Conservation (phyloP, 1,284 basidiomycete species). For the Moesziomyces antarcticus region DNA sequence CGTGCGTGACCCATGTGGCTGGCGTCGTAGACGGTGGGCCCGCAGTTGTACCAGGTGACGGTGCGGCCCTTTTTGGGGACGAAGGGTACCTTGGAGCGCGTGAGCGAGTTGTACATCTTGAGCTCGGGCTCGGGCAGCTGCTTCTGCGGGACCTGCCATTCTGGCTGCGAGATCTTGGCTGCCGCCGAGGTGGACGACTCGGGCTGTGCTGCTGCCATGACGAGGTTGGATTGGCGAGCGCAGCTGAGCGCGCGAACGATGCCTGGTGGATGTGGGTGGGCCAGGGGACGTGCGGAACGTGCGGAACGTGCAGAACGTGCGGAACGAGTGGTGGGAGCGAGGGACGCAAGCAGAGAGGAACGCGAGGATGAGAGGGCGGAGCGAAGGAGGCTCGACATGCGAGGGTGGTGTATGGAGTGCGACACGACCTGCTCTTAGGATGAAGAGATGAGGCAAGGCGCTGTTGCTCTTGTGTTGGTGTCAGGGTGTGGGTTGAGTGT, state of each 20-base stretch:
- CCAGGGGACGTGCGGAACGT: not conserved
- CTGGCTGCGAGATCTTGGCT: conserved; percentile 36
- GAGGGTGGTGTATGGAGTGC: conserved; percentile 1
- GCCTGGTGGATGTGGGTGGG: too few species aligned
- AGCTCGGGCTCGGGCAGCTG: conserved; percentile 70
- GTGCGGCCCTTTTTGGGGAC: conserved; percentile 81
- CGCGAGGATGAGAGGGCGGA: conserved; percentile 11
- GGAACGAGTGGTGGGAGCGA: conserved; percentile 8
- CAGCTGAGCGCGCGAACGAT: conserved; percentile 26
- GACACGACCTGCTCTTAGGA: not conserved
- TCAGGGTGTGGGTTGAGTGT: not conserved
- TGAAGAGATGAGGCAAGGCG: not conserved
- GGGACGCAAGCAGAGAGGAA: conserved; percentile 6
- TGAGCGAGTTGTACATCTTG: conserved; percentile 93
- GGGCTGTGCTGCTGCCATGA: conserved; percentile 44
- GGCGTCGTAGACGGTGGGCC: conserved; percentile 99
- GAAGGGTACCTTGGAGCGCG: conserved; percentile 82
- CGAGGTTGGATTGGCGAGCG: conserved; percentile 30
- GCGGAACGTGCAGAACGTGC: conserved; percentile 1
- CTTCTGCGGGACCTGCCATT: conserved; percentile 42
- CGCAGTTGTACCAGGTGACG: conserved; percentile 98
- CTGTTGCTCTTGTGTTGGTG: conserved; percentile 8
- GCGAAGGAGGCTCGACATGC: conserved; percentile 29
- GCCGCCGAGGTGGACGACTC: conserved; percentile 21
- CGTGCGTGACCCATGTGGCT: conserved; percentile 99